Evolutionary conservation across 139 green algal species (phyloP), one percentile per base, ranked within the genome.

Genomic region (Chlamydomonas sphaeroides): DNA sequence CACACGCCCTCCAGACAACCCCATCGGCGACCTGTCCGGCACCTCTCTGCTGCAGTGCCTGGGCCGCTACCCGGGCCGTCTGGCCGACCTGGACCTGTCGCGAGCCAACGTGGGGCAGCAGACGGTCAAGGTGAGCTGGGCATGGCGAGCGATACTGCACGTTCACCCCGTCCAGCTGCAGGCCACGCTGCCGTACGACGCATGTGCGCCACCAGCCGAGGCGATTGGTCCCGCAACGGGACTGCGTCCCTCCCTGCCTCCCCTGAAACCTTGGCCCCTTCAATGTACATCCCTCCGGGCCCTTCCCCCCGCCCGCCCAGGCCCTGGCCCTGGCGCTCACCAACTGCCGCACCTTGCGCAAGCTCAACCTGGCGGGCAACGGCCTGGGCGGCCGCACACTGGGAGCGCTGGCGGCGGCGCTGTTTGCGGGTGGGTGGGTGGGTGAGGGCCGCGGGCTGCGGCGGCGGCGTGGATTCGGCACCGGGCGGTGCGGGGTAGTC

Each of bases 41-140:
- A 70, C 65, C 65, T 48, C 33, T 35, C 35, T 70, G 20, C n/a
- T 70, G 65, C 65, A 70, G 65, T 70, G 65, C 65, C 65, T 70
- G 35, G 65, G 65, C 65, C 65, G 65, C 17, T 70, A 70, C 65
- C 65, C 65, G 20, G 65, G 65, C 65, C 65, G 36, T 8, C 65
- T 70, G 35, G 23, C 14, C 21, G 35, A 70, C 20, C 65, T 70
- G 35, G 36, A 70, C 65, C 35, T 70, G 65, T 35, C 65, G 30
- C 30, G 30, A 14, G 30, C 6, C 59, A 66, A 66, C 59, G n/a
- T 66, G 8, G 59, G 59, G n/a, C 26, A 20, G 5, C 59, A 66
- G 59, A 66, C n/a, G 4, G 17, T 66, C 59, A 66, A 66, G 59
- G 59, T 38, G 10, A 5, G 59, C n/a, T n/a, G n/a, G n/a, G n/a